These are phyloP conservation scores for Fusarium paranaense DNA, from an alignment of 2,329 filamentous ascomycete genomes.

Conservation along the genomic window DNA sequence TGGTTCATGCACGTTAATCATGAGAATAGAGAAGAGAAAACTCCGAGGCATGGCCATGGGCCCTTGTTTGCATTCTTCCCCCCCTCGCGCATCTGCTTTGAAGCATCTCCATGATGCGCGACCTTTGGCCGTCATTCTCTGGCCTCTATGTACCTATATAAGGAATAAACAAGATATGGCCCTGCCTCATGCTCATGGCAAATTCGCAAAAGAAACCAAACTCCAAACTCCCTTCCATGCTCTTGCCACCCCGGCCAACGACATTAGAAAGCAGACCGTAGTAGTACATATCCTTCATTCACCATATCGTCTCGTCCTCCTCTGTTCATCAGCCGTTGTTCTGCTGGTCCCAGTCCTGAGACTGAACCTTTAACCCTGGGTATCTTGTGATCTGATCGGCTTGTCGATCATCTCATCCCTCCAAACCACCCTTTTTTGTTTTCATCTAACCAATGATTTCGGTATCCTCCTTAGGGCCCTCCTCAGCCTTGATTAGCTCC, in stretches of 20 bases:
- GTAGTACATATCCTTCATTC: conserved; percentile 46
- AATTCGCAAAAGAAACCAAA: conserved; percentile 18
- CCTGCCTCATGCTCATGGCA: conserved; percentile 18
- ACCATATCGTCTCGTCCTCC: conserved; percentile 11
- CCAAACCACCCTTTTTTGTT: background rate
- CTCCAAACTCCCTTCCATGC: conserved; percentile 46
- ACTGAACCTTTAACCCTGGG: conserved; percentile 32
- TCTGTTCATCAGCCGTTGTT: conserved; percentile 31
- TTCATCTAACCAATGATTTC: conserved; percentile 52
- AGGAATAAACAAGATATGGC: conserved; percentile 33
- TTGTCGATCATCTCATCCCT: conserved; percentile 27
- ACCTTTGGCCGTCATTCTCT: conserved; percentile 30
- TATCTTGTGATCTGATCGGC: conserved; percentile 33
- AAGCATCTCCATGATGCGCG: conserved; percentile 36
- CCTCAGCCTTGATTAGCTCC: conserved; percentile 77
- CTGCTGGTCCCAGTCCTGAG: conserved; percentile 13
- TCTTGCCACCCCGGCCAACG: conserved; percentile 42
- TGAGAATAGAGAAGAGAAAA: background rate
- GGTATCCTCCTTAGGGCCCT: conserved; percentile 52
- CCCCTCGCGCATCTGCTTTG: conserved; percentile 28
- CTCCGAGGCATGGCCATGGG: conserved; percentile 28
- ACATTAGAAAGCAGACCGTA: conserved; percentile 44
- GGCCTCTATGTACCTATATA: conserved; percentile 42
- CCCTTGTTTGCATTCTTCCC: conserved; percentile 41
- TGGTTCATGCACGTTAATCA: background rate